Base-by-base conservation (phyloP, 129 eudicot genomes). In the Apium graveolens region DNA sequence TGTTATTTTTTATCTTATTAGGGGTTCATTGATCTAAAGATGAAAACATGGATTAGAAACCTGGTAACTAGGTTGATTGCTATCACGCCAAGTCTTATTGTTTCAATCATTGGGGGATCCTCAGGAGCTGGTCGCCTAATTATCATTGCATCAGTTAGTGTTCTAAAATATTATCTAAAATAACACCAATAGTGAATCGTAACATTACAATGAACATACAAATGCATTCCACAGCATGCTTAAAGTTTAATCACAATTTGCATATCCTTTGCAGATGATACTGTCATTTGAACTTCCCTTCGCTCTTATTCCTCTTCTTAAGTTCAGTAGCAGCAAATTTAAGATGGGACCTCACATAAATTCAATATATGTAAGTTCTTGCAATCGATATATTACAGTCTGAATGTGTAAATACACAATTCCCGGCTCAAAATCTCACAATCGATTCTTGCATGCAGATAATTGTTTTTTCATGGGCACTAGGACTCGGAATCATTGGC, bases 401-500 rank as follows among this genome's bases (percentile, higher is more conserved):
- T 1, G 62, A 49, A 18, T 49, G n/a, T 17, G 8, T 49, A 3
- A 0, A 60, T 10, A 11, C 32, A 60, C 10, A n/a, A 26, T n/a
- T 29, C 3, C 26, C 4, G 11, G 32, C 68, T 9, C 6, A 9
- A 60, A 60, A n/a, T 34, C 16, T 60, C 32, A 60, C 68, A n/a
- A 29, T n/a, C 4, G 17, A 4, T 60, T 14, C 53, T 14, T 78
- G 71, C 43, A 42, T 69, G 81, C 39, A 79, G 81, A 79, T 70
- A 35, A 79, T 79, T 51, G 69, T 70, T 5, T 10, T 79, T 75
- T 79, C 81, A 4, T 79, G 81, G 81, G 5, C 72, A 45, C 69
- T 79, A 1, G 81, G 81, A 38, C 45, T 79, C 7, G 81, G 81
- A 79, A 79, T 79, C 51, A 79, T 79, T 24, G 81, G 81, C 81